Percentiles rank a stretch among this genome's conserved stretches.
Conservation (phyloP, 306 rosid genomes). For the Carpinus fangiana region DNA sequence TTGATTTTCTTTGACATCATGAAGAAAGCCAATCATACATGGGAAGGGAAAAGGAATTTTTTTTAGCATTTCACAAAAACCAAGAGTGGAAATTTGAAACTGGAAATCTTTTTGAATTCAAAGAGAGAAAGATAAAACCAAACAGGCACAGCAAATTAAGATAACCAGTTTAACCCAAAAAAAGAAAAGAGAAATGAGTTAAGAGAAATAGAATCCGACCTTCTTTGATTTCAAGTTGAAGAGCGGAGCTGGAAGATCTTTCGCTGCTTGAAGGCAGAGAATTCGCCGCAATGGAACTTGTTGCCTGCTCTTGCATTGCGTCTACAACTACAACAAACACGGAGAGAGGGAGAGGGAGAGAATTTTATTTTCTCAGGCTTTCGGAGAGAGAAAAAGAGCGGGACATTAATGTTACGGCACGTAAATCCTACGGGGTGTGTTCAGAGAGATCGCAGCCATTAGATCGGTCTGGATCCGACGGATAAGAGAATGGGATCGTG, state of each 20-base stretch:
- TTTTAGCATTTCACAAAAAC: background rate
- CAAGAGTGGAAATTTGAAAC: background rate
- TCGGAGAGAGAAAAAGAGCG: constrained; percentile 36
- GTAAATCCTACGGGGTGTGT: background rate
- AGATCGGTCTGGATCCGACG: constrained; percentile 29
- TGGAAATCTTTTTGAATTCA: background rate
- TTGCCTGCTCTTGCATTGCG: constrained; percentile 52
- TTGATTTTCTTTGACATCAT: background rate
- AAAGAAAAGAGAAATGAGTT: background rate
- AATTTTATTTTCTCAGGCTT: background rate
- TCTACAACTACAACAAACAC: constrained; percentile 14
- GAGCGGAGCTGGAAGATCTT: constrained; percentile 66
- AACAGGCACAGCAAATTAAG: background rate
- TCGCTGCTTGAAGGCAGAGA: constrained; percentile 73
- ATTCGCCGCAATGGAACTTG: constrained; percentile 56
- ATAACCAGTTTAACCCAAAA: too few relatives aligned
- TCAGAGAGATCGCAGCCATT: constrained; percentile 27
- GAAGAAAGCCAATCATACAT: background rate
- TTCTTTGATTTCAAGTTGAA: constrained; percentile 42
- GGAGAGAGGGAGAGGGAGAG: background rate
- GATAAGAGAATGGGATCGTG: constrained; percentile 41
- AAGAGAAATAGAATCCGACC: background rate
- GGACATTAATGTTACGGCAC: constrained; percentile 22
- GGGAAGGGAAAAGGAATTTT: background rate
- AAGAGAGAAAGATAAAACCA: background rate